Conservation (phyloP, 2,329 filamentous ascomycete genomes). For the Paraphaeosphaeria minitans region DNA sequence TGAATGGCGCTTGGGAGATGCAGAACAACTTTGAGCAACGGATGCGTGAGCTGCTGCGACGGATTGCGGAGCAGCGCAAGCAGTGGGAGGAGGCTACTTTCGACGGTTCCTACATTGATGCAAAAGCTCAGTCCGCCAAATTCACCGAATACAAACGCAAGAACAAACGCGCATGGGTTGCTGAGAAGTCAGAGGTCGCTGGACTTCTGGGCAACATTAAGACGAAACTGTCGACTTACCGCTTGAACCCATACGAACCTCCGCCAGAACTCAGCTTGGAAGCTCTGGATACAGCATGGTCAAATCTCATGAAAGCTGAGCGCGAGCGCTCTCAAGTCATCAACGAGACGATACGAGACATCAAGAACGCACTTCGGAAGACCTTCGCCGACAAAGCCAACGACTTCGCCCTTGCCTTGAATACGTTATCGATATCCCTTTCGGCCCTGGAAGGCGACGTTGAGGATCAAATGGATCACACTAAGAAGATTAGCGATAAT, state of each 20-base stretch:
- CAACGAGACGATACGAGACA: constrained; percentile 97
- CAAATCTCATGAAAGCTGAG: constrained; percentile 77
- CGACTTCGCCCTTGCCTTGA: constrained; percentile 92
- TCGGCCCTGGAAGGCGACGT: constrained; percentile 97
- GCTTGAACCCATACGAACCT: constrained; percentile 87
- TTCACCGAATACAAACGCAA: constrained; percentile 91
- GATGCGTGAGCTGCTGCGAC: constrained; percentile 79
- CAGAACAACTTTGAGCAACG: constrained; percentile 92
- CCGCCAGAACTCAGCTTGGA: constrained; percentile 82
- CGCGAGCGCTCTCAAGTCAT: constrained; percentile 89
- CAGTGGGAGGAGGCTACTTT: constrained; percentile 82
- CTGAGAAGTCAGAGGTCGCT: constrained; percentile 93
- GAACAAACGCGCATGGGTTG: constrained; percentile 93
- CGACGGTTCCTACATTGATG: constrained; percentile 89
- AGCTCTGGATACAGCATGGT: constrained; percentile 82
- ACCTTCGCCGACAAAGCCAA: constrained; percentile 98
- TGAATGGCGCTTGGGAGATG: constrained; percentile 99
- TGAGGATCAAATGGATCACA: constrained; percentile 90
- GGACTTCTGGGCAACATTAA: constrained; percentile 97
- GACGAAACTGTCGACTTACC: constrained; percentile 95
- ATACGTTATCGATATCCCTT: constrained; percentile 92
- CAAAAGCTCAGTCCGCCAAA: constrained; percentile 80
- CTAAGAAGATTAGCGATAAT: constrained; percentile 81
- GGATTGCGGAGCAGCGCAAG: constrained; percentile 74
- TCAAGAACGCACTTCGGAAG: constrained; percentile 91